These are phyloP conservation scores for Xylaria grammica DNA, from an alignment of 495 filamentous ascomycete genomes.

Conservation along the genomic window DNA sequence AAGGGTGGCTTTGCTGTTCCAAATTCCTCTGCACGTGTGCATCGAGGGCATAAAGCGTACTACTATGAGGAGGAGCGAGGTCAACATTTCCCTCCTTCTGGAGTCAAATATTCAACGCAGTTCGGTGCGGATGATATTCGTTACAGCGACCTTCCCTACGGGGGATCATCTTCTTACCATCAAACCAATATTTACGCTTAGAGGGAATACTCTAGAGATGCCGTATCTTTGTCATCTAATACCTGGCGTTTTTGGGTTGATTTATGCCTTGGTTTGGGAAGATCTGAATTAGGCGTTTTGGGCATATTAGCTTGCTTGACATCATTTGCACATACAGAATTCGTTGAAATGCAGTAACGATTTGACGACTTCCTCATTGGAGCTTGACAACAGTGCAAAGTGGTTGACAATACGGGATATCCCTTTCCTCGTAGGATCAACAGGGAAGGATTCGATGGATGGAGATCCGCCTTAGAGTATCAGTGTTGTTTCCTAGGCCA, in stretches of 20 bases:
- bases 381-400: conserved; percentile 4
- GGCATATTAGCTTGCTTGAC: conserved; percentile 19
- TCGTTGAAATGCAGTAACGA: conserved; percentile 42
- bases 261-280: conserved; percentile 5
- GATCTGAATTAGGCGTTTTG: conserved; percentile 31
- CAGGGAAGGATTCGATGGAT: not conserved
- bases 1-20: conserved; percentile 26
- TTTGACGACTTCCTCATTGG: conserved; percentile 29
- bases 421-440: not conserved
- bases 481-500: not conserved
- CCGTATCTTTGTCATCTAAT: conserved; percentile 19
- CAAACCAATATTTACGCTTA: conserved; percentile 7
- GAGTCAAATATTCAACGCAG: conserved; percentile 25
- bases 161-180: conserved; percentile 17
- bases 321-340: conserved; percentile 28
- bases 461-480: not conserved
- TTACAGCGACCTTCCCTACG: conserved; percentile 27
- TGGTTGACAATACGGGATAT: conserved; percentile 7
- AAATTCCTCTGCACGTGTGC: conserved; percentile 29
- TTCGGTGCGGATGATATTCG: conserved; percentile 26
- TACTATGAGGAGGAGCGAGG: conserved; percentile 28
- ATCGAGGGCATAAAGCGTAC: conserved; percentile 23
- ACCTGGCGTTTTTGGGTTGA: conserved; percentile 20
- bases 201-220: conserved; percentile 5
- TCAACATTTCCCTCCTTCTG: conserved; percentile 25